Evolutionary conservation across 2,329 filamentous ascomycete genomes (phyloP).

Genomic region (Claviceps arundinis): DNA sequence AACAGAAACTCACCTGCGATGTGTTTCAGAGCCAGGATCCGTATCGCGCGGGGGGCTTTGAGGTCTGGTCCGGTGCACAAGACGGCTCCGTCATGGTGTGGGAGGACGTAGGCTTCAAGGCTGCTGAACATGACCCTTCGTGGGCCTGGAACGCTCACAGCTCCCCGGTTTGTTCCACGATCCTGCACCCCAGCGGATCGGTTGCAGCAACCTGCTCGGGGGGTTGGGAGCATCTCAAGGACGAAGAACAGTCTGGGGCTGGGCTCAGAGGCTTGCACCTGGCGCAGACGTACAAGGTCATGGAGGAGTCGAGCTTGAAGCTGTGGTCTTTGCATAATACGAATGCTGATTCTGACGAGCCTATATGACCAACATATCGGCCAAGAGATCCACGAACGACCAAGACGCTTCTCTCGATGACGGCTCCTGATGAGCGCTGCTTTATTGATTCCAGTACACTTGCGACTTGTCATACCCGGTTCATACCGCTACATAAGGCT

Average conservation of each 20-base stretch:
- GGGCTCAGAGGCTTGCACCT: neutral
- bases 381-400: neutral
- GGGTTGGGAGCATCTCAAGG: constrained; percentile 28
- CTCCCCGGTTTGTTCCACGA: constrained; percentile 34
- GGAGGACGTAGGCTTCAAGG: constrained; percentile 38
- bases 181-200: constrained; percentile 40
- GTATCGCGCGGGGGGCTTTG: constrained; percentile 31
- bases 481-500: neutral
- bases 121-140: constrained; percentile 29
- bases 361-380: neutral
- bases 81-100: constrained; percentile 44
- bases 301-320: constrained; percentile 7
- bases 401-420: neutral
- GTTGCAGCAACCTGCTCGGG: constrained; percentile 45
- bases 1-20: constrained; percentile 44
- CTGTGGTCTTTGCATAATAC: constrained; percentile 3
- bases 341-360: neutral
- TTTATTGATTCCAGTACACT: neutral
- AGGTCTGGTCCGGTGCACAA: constrained; percentile 48
- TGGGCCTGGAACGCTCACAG: constrained; percentile 38
- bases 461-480: neutral
- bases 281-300: neutral
- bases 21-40: constrained; percentile 31
- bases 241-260: neutral
- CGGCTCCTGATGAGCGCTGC: neutral